Evolutionary conservation across 768 basidiomycete species (phyloP).

Genomic region (Lentinula sp.): DNA sequence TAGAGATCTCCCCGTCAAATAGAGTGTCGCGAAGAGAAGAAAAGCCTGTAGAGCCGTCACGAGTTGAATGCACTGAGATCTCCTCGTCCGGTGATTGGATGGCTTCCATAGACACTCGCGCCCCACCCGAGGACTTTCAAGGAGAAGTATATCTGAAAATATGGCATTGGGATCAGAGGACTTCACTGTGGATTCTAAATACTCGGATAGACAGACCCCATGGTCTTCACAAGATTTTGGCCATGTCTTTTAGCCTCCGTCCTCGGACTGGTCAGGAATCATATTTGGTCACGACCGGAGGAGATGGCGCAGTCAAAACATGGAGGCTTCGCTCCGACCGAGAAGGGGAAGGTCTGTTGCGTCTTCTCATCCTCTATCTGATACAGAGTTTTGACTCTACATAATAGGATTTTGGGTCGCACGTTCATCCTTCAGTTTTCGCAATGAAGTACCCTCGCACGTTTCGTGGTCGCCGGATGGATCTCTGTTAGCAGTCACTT

Average conservation of each 20-base stretch:
- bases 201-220: slow-evolving; percentile 90
- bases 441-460: slow-evolving; percentile 57
- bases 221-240: slow-evolving; percentile 54
- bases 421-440: slow-evolving; percentile 67
- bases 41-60: slow-evolving; percentile 64
- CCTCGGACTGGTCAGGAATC: slow-evolving; percentile 20
- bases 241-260: slow-evolving; percentile 65
- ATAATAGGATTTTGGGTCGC: slow-evolving; percentile 70
- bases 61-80: slow-evolving; percentile 66
- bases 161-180: slow-evolving; percentile 77
- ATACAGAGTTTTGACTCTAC: neutral
- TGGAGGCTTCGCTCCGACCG: slow-evolving; percentile 61
- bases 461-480: slow-evolving; percentile 81
- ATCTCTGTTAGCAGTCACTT: slow-evolving; percentile 74
- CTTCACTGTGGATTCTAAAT: slow-evolving; percentile 67
- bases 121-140: slow-evolving; percentile 58
- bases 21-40: slow-evolving; percentile 80
- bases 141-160: slow-evolving; percentile 80
- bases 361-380: neutral
- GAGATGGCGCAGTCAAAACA: slow-evolving; percentile 70
- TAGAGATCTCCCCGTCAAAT: slow-evolving; percentile 93
- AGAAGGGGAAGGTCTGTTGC: slow-evolving; percentile 44
- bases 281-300: slow-evolving; percentile 67
- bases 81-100: slow-evolving; percentile 80
- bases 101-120: slow-evolving; percentile 80